Percentiles rank a stretch among this genome's conserved stretches.
phyloP scores from a whole-genome alignment of 2,329 filamentous ascomycete genomes.

The Dactylonectria estremocensis region DNA sequence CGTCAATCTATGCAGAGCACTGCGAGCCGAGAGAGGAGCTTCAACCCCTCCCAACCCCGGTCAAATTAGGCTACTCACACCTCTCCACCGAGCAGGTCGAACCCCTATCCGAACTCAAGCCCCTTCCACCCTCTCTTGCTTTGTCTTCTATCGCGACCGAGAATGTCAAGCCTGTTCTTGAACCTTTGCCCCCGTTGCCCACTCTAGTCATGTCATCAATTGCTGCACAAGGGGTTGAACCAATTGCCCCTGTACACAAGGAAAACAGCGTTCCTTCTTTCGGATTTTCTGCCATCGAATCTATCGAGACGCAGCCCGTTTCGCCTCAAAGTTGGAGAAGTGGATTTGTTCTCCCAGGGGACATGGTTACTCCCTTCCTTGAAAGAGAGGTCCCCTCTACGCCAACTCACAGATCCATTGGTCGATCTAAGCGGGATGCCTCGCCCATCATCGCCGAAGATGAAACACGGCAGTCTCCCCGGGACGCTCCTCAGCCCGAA shows the following conservation, averaged over 20 bases:
- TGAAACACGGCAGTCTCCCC: slow-evolving; percentile 70
- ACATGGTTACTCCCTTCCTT: slow-evolving; percentile 53
- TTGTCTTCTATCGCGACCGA: slow-evolving; percentile 54
- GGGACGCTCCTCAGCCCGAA: slow-evolving; percentile 57
- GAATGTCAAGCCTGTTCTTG: slow-evolving; percentile 54
- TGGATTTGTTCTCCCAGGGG: slow-evolving; percentile 70
- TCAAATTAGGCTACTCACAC: slow-evolving; percentile 53
- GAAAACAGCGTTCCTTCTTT: slow-evolving; percentile 50
- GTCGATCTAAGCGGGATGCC: slow-evolving; percentile 60
- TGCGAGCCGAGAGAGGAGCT: slow-evolving; percentile 56
- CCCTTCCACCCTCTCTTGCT: slow-evolving; percentile 44
- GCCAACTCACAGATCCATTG: slow-evolving; percentile 58
- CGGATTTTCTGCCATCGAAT: slow-evolving; percentile 62
- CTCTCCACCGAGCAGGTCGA: slow-evolving; percentile 57
- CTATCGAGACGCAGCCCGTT: slow-evolving; percentile 63
- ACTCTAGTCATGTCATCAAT: slow-evolving; percentile 57
- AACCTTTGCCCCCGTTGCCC: slow-evolving; percentile 43
- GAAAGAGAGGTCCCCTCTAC: slow-evolving; percentile 55
- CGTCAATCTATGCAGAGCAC: slow-evolving; percentile 49
- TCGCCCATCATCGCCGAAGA: slow-evolving; percentile 74
- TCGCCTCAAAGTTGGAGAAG: slow-evolving; percentile 67
- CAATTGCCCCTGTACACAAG: slow-evolving; percentile 53
- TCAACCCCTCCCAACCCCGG: slow-evolving; percentile 33
- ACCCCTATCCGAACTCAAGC: slow-evolving; percentile 50
- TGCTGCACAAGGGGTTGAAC: slow-evolving; percentile 55